These are phyloP conservation scores for Panaeolus cyanescens DNA, from an alignment of 768 basidiomycete genomes.

Conservation along the genomic window DNA sequence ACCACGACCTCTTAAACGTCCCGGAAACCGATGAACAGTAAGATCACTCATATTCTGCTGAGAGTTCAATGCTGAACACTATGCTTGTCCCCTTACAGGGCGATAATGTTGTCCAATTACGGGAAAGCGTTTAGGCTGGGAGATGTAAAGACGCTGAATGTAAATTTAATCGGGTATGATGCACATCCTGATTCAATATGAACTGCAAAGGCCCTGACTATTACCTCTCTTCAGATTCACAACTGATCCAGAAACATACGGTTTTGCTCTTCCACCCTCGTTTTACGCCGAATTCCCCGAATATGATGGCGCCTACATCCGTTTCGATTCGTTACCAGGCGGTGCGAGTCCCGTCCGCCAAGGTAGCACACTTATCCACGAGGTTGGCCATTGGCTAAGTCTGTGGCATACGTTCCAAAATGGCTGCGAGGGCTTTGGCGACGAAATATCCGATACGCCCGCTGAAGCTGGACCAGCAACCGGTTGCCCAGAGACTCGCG, in stretches of 20 bases:
- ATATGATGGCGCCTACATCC: constrained; percentile 38
- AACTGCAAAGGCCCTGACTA: constrained; percentile 20
- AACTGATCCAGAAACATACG: constrained; percentile 12
- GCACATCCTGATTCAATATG: neutral
- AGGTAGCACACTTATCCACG: constrained; percentile 34
- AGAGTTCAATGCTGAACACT: too few relatives aligned
- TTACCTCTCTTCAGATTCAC: constrained; percentile 23
- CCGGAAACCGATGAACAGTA: constrained; percentile 1
- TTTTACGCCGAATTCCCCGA: constrained; percentile 26
- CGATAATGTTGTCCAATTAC: neutral
- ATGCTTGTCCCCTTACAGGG: neutral
- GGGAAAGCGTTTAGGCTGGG: neutral
- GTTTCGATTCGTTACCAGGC: constrained; percentile 23
- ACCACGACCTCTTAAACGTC: constrained; percentile 20
- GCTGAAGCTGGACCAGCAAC: constrained; percentile 22
- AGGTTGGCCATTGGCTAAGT: constrained; percentile 38
- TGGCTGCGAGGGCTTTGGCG: constrained; percentile 23
- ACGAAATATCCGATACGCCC: constrained; percentile 29
- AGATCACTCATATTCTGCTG: too few relatives aligned
- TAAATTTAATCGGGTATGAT: neutral
- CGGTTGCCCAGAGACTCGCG: constrained; percentile 30
- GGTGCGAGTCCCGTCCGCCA: constrained; percentile 30
- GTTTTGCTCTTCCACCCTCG: constrained; percentile 40
- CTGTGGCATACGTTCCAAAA: constrained; percentile 39
- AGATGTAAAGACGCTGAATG: neutral